Base-by-base conservation (phyloP, 2,329 filamentous ascomycete genomes). In the Exophiala spinifera region DNA sequence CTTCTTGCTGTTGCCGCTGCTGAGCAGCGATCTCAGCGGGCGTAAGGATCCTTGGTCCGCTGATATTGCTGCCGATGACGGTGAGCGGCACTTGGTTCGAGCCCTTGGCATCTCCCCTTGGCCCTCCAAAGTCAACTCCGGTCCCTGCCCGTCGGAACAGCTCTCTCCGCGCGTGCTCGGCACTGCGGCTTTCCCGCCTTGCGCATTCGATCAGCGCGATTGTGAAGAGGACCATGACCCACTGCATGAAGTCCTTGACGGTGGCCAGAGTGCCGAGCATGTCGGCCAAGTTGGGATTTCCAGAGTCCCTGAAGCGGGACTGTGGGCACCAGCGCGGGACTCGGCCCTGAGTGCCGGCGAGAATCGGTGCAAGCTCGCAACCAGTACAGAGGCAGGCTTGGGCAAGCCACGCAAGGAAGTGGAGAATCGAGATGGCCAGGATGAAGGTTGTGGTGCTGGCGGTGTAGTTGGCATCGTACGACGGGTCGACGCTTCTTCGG, bases 181-280 rank as follows among this genome's bases (percentile, higher is more conserved):
- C 57, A 8, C 55, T 50, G 33, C 51, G 52, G 23, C 52, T 60
- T 39, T 59, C 57, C 5, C 60, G 52, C 17, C 60, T 46, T 11
- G 56, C 56, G n/a, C 59, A 56, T 45, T 62, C 60, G 20, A 60
- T 46, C 44, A 62, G 39, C 8, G 28, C 23, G 3, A 49, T 37
- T 5, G 54, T 48, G 39, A 59, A 3, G 11, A 46, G 34, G 13
- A 62, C 46, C 53, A 62, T 62, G 15, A 17, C 45, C 60, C 60
- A 62, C 36, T 60, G 49, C 15, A 56, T 10, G 28, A 60, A 49
- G 36, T 62, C 60, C 37, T 62, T 62, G 36, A 56, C 60, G 7
- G 51, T 49, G 4, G 54, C 19, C 71, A 78, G 64, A 77, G 76
- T 58, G 82, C 83, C 15, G 72, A 79, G 47, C 79, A 74, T 20